Percentiles rank a stretch among this genome's conserved stretches.
Conservation (phyloP, 306 rosid genomes). For the Dryas drummondii region DNA sequence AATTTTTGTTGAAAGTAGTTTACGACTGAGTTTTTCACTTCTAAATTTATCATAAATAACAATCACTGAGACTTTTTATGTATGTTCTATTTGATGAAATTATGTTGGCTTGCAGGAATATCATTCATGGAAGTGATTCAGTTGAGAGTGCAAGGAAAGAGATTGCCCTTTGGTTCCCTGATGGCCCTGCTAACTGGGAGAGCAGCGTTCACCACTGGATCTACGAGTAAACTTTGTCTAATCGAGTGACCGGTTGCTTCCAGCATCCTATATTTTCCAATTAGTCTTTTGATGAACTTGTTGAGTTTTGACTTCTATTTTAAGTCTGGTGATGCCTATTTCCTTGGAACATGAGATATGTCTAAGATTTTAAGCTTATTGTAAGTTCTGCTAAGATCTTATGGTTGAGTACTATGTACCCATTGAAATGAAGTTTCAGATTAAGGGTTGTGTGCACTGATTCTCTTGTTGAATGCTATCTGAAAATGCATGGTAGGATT, state of each 20-base stretch:
- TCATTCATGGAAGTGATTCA: slow-evolving; percentile 93
- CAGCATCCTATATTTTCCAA: not conserved
- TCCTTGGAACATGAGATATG: not conserved
- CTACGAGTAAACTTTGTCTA: slow-evolving; percentile 51
- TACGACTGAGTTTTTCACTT: not conserved
- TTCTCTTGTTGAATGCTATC: not conserved
- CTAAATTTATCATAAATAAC: not conserved
- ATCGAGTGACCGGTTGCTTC: not conserved
- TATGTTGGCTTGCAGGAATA: slow-evolving; percentile 53
- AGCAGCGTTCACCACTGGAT: slow-evolving; percentile 79
- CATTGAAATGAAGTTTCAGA: not conserved
- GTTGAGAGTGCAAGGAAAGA: slow-evolving; percentile 82
- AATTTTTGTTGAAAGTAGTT: not conserved
- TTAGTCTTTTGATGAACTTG: not conserved
- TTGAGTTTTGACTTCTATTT: slow-evolving; percentile 17
- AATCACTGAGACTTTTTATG: not conserved
- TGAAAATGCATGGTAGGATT: not conserved
- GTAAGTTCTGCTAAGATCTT: not conserved
- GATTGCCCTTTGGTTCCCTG: slow-evolving; percentile 91
- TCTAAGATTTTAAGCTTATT: not conserved
- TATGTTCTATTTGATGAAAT: not conserved
- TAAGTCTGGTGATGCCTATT: not conserved
- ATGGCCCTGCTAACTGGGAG: slow-evolving; percentile 72
- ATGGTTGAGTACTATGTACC: slow-evolving; percentile 13
- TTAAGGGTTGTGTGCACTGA: not conserved